Conservation (phyloP, 1,284 basidiomycete genomes). For the Fomes fomentarius region DNA sequence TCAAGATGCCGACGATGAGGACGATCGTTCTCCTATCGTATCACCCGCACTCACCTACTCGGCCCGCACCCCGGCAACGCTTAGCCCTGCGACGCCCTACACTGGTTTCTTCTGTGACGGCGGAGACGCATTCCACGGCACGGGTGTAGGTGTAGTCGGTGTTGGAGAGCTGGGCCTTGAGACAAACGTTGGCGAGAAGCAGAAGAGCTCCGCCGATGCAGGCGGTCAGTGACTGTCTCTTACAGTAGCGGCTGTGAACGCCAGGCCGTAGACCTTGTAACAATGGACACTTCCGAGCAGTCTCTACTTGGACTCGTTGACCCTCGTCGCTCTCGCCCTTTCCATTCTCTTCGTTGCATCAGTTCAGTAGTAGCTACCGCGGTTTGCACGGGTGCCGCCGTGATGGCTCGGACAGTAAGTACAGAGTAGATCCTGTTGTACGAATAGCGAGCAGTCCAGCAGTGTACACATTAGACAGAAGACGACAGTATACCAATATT, state of each 20-base stretch:
- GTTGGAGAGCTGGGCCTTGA: slow-evolving; percentile 2
- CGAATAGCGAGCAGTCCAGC: slow-evolving; percentile 4
- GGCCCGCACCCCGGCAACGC: slow-evolving; percentile 38
- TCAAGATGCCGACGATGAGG: slow-evolving; percentile 26
- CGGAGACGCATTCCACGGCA: slow-evolving; percentile 34
- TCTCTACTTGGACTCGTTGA: not conserved
- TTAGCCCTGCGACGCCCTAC: slow-evolving; percentile 42
- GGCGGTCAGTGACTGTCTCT: slow-evolving; percentile 4
- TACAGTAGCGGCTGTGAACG: not conserved
- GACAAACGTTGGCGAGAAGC: slow-evolving; percentile 7
- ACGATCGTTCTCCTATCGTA: slow-evolving; percentile 35
- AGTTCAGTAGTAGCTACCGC: too few relatives aligned
- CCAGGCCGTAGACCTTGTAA: not conserved
- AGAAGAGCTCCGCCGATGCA: slow-evolving; percentile 1
- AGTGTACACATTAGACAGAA: not conserved
- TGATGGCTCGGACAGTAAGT: not conserved
- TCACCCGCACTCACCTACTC: slow-evolving; percentile 42
- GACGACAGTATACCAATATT: not conserved
- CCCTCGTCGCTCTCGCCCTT: too few relatives aligned
- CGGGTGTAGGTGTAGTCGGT: slow-evolving; percentile 1
- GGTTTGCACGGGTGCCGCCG: too few relatives aligned
- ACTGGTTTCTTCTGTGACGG: slow-evolving; percentile 37
- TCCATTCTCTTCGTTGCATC: too few relatives aligned
- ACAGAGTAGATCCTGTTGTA: slow-evolving; percentile 6
- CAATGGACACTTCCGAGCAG: not conserved